Evolutionary conservation across 768 basidiomycete genomes (phyloP), one percentile per base, ranked within the genome.

Genomic region (Naganishia kalamii): DNA sequence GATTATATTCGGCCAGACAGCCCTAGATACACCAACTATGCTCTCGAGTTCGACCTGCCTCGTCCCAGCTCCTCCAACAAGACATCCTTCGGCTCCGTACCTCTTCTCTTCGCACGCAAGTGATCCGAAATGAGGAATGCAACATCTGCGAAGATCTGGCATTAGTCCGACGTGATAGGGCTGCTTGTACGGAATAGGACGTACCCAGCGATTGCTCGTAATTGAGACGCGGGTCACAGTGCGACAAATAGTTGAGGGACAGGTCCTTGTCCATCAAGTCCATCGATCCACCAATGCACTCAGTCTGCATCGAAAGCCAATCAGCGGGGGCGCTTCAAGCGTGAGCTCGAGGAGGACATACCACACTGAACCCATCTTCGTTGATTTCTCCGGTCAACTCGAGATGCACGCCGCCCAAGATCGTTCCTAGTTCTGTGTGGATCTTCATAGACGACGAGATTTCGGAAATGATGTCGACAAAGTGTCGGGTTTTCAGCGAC

Each of bases 201-300:
- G 67, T 70, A 91, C 90, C 90, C n/a, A 97, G 82, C 48, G 87
- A 88, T 77, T 94, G 92, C 78, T 94, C 92, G 70, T 92, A 92
- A 76, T 96, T 94, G 68, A 97, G 79, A 48, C 93, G 81, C 1
- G 92, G 94, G 80, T 97, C 93, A 74, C 94, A 97, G 80, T 94
- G 94, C 1, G 88, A 86, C 80, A 94, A 88, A 76, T 98, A 99
- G 69, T 93, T 82, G 76, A 93, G 79, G n/a, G 85, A 87, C 17
- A 99, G 82, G 76, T 96, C 83, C 69, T 92, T 88, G 75, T 97
- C 94, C 49, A 82, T 84, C 40, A 97, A 80, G 73, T 90, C 88
- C 93, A 97, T 98, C 69, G 90, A 94, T 0, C 94, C 96, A 4
- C 96, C 96, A 11, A 93, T 81, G 74, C 93, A 97, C 77, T 98